Percentiles rank a stretch among this genome's conserved stretches.
Conservation (phyloP, 768 basidiomycete genomes). For the Suillus plorans region DNA sequence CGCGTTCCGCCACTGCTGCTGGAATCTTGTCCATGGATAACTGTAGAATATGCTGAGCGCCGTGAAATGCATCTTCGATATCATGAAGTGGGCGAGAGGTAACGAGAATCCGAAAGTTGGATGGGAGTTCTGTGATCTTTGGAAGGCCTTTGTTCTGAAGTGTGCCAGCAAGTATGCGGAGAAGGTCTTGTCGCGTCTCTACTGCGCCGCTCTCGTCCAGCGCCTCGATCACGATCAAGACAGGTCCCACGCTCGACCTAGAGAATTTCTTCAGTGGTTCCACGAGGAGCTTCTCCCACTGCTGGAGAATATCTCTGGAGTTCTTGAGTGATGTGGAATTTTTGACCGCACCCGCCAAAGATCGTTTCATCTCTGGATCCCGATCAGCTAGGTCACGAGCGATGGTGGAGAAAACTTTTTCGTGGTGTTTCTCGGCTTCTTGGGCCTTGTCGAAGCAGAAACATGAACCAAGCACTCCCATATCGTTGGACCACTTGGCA, state of each 20-base stretch:
- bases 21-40: no score
- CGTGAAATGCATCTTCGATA: no score
- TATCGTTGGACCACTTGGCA: slow-evolving; percentile 7
- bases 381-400: slow-evolving; percentile 21
- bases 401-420: slow-evolving; percentile 30
- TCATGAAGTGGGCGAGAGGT: no score
- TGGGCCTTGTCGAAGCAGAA: slow-evolving; percentile 16
- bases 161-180: no score
- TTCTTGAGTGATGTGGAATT: not conserved
- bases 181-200: no score
- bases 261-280: slow-evolving; percentile 7
- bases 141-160: no score
- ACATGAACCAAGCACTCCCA: slow-evolving; percentile 16
- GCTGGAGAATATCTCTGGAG: not conserved
- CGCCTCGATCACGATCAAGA: no score
- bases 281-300: slow-evolving; percentile 19
- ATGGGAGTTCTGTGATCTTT: no score
- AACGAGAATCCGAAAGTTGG: no score
- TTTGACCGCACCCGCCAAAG: not conserved
- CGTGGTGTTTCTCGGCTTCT: slow-evolving; percentile 2
- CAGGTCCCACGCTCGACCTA: not conserved
- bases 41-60: no score
- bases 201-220: no score
- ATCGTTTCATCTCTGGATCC: slow-evolving; percentile 5
- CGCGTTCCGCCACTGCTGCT: no score